phyloP scores from a whole-genome alignment of 164 flowering plant genomes.

The Macadamia integrifolia region DNA sequence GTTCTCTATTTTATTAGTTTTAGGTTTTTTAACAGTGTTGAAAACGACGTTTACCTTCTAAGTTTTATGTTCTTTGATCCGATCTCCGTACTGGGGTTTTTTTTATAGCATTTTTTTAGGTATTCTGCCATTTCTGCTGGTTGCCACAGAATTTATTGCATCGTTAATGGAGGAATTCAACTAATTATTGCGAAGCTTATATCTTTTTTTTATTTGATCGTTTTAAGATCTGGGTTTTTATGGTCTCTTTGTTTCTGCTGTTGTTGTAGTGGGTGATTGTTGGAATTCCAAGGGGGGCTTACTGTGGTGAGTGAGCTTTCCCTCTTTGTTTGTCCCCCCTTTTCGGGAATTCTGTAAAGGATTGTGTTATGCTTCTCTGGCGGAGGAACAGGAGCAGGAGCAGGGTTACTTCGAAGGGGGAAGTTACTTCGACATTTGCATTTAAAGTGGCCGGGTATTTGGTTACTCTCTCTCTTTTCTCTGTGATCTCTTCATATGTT shows the following conservation, averaged over 20 bases:
- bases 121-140: neutral
- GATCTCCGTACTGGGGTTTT: slow-evolving; percentile 21
- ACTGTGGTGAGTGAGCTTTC: slow-evolving; percentile 11
- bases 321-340: neutral
- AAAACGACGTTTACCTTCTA: slow-evolving; percentile 23
- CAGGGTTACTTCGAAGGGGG: slow-evolving; percentile 11
- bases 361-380: slow-evolving; percentile 16
- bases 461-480: neutral
- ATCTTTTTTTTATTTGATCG: neutral
- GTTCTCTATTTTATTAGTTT: neutral
- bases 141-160: neutral
- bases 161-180: neutral
- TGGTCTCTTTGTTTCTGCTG: neutral
- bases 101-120: neutral
- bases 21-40: neutral
- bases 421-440: slow-evolving; percentile 27
- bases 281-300: slow-evolving; percentile 3
- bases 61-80: slow-evolving; percentile 20
- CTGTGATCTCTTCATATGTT: neutral
- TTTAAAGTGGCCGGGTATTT: slow-evolving; percentile 2
- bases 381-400: slow-evolving; percentile 7
- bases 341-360: neutral
- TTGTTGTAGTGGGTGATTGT: neutral
- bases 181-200: neutral
- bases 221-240: slow-evolving; percentile 9